A percentile compares a stretch with the other conserved stretches of the same genome.
Evolutionary conservation across 495 filamentous ascomycete genomes (phyloP).

Genomic region (Talaromyces trachyspermus): DNA sequence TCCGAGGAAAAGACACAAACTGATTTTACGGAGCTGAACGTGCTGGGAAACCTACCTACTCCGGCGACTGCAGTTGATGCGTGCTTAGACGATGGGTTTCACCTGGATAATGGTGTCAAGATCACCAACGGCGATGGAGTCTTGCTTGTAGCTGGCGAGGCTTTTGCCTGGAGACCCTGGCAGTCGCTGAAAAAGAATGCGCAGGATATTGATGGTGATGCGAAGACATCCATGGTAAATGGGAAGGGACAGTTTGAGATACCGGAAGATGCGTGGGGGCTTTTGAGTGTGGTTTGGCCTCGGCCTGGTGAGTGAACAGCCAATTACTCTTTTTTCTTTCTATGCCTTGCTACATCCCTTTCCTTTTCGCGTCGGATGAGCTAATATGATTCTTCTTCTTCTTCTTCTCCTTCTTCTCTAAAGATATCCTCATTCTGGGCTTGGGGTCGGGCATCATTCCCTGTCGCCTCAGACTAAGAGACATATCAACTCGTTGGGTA

Average conservation of each 20-base stretch:
- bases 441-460: slow-evolving; percentile 68
- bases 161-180: slow-evolving; percentile 85
- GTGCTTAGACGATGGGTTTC: slow-evolving; percentile 69
- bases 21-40: slow-evolving; percentile 68
- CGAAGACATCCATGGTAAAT: slow-evolving; percentile 53
- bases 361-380: too few species aligned
- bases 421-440: slow-evolving; percentile 88
- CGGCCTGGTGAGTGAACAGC: slow-evolving; percentile 64
- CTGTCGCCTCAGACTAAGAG: slow-evolving; percentile 66
- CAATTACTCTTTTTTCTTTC: slow-evolving; percentile 7
- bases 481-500: slow-evolving; percentile 67
- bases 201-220: too few species aligned
- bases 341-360: slow-evolving; percentile 14
- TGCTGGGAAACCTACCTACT: slow-evolving; percentile 65
- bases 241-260: slow-evolving; percentile 76
- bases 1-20: slow-evolving; percentile 60
- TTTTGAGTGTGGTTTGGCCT: slow-evolving; percentile 77
- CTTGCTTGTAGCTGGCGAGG: slow-evolving; percentile 76
- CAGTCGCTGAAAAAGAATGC: slow-evolving; percentile 20
- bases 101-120: slow-evolving; percentile 66
- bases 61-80: slow-evolving; percentile 80
- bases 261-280: slow-evolving; percentile 58
- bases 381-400: too few species aligned
- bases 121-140: slow-evolving; percentile 59
- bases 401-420: not conserved